Conservation (phyloP, 495 filamentous ascomycete genomes). For the Alectoria sarmentosa region DNA sequence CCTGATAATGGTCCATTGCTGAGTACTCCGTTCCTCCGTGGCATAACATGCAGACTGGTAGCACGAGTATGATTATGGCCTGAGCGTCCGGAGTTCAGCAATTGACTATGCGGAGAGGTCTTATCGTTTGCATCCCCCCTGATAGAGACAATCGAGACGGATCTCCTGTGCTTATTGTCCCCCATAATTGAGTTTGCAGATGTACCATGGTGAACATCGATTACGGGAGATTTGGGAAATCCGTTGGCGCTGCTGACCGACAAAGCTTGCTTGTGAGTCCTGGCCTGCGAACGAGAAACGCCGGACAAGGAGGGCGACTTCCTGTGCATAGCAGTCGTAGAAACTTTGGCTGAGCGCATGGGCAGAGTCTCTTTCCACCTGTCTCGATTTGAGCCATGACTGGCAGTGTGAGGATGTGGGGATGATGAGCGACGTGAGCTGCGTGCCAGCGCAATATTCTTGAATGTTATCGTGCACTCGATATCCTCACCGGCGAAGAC, state of each 20-base stretch:
- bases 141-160: conserved; percentile 92
- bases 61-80: conserved; percentile 66
- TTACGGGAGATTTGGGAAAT: neutral
- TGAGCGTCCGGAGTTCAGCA: conserved; percentile 39
- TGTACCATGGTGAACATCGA: neutral
- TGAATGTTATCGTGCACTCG: conserved; percentile 93
- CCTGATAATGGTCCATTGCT: conserved; percentile 13
- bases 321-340: conserved; percentile 5
- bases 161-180: conserved; percentile 58
- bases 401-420: conserved; percentile 6
- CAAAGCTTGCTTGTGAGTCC: conserved; percentile 39
- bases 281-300: conserved; percentile 30
- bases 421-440: conserved; percentile 34
- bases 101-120: conserved; percentile 31
- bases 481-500: conserved; percentile 94
- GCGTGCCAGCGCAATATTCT: conserved; percentile 60
- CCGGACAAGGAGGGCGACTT: conserved; percentile 6
- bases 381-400: conserved; percentile 18
- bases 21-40: conserved; percentile 46
- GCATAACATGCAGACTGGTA: conserved; percentile 72
- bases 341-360: neutral
- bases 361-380: conserved; percentile 26
- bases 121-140: conserved; percentile 52
- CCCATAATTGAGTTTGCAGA: neutral
- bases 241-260: conserved; percentile 23